These are phyloP conservation scores for Monotropa hypopitys DNA, from an alignment of 179 eudicot species.

Conservation along the genomic window DNA sequence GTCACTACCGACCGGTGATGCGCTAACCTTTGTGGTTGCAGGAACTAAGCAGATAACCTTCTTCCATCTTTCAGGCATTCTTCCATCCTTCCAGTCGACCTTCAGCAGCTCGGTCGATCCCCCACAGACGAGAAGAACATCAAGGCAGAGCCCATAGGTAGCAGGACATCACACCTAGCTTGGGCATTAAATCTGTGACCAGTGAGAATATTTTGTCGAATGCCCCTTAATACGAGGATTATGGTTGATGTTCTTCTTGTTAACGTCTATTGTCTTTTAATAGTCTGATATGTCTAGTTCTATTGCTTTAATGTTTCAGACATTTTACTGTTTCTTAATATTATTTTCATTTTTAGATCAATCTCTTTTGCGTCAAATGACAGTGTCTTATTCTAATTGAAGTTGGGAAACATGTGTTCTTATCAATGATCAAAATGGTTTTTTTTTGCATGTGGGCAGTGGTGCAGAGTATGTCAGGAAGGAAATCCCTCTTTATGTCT, in stretches of 20 bases:
- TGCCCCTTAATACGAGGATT: background rate
- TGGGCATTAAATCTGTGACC: background rate
- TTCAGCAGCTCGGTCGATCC: no score
- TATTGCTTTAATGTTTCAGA: background rate
- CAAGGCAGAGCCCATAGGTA: no score
- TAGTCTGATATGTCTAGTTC: background rate
- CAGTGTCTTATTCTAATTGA: background rate
- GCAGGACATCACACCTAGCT: background rate
- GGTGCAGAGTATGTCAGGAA: conserved; percentile 85
- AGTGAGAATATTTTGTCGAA: background rate
- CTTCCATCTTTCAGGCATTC: no score
- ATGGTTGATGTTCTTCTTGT: background rate
- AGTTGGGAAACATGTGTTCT: background rate
- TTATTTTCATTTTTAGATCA: background rate
- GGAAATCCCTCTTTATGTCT: conserved; percentile 78
- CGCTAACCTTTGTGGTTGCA: no score
- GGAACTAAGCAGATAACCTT: no score
- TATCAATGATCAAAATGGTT: conserved; percentile 1
- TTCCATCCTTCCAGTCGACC: no score
- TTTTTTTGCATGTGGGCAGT: conserved; percentile 35
- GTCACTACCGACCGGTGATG: no score
- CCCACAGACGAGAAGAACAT: no score
- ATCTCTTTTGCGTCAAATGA: background rate
- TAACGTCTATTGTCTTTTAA: background rate
- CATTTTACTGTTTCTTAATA: background rate